Conservation (phyloP, 2,329 filamentous ascomycete genomes). For the Paecilomyces niveus region DNA sequence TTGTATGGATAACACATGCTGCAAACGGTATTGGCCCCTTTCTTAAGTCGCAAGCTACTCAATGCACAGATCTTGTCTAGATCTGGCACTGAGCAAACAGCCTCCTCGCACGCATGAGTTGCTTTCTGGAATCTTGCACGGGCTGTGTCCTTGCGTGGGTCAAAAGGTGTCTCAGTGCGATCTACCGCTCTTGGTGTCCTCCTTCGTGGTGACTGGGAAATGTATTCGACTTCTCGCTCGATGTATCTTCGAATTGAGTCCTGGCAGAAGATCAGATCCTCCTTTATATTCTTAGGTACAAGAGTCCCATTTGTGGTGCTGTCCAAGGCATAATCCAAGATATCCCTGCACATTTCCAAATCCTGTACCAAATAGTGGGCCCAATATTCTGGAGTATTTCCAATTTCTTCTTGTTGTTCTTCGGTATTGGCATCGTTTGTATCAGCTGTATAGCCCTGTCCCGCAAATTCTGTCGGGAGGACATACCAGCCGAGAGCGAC, state of each 20-base stretch:
- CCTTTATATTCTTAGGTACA: not conserved
- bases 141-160: not conserved
- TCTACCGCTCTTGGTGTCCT: not conserved
- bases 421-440: not conserved
- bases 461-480: not conserved
- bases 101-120: slow-evolving; percentile 4
- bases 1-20: slow-evolving; percentile 10
- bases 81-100: slow-evolving; percentile 5
- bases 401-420: not conserved
- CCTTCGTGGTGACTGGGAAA: not conserved
- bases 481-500: not conserved
- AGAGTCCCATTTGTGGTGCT: not conserved
- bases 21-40: slow-evolving; percentile 5
- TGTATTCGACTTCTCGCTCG: not conserved
- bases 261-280: not conserved
- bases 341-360: not conserved
- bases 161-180: not conserved
- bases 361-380: not conserved
- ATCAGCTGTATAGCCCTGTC: not conserved
- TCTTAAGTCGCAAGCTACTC: slow-evolving; percentile 1
- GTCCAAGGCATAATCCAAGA: not conserved
- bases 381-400: not conserved
- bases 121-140: not conserved
- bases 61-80: slow-evolving; percentile 6
- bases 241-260: not conserved